A percentile compares a stretch with the other conserved stretches of the same genome.
Evolutionary conservation across 179 eudicot genomes (phyloP).

Genomic region (Nepenthes alata): DNA sequence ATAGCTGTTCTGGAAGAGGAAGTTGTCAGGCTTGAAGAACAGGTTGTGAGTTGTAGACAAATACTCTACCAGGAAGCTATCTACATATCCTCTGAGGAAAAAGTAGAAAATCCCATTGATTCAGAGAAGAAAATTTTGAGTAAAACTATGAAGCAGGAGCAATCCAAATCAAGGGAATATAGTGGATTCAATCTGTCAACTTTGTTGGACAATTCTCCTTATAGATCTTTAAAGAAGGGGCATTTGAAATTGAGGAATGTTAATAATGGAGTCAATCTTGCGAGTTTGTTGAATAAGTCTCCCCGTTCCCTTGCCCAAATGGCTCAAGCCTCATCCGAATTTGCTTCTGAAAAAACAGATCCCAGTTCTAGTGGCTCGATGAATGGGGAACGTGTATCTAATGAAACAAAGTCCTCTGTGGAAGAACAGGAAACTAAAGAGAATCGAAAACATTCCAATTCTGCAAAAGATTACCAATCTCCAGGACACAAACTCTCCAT

Average conservation of each 20-base stretch:
- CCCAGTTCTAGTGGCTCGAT: conserved; percentile 3
- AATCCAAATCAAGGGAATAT: conserved; percentile 9
- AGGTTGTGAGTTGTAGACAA: conserved; percentile 28
- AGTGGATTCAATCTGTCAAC: conserved; percentile 3
- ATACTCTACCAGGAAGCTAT: conserved; percentile 33
- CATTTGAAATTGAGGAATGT: conserved; percentile 10
- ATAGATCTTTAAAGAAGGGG: conserved; percentile 14
- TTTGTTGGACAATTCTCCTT: conserved; percentile 7
- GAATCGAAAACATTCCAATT: conserved; percentile 16
- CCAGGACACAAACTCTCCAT: conserved; percentile 14
- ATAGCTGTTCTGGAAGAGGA: conserved; percentile 29
- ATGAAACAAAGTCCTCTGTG: too few relatives aligned
- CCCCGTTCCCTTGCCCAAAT: conserved; percentile 18
- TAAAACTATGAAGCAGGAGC: conserved; percentile 20
- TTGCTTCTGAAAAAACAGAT: conserved; percentile 10
- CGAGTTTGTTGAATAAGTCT: conserved; percentile 12
- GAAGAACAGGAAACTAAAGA: conserved; percentile 9
- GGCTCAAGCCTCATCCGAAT: conserved; percentile 21
- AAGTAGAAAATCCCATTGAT: conserved; percentile 21
- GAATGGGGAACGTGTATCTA: not conserved
- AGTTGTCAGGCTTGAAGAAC: conserved; percentile 34
- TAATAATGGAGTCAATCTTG: conserved; percentile 6
- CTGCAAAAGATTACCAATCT: not conserved
- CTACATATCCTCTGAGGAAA: conserved; percentile 32
- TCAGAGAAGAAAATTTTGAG: conserved; percentile 17